phyloP scores from a whole-genome alignment of 2,329 filamentous ascomycete species.

The Colletotrichum australisinense region DNA sequence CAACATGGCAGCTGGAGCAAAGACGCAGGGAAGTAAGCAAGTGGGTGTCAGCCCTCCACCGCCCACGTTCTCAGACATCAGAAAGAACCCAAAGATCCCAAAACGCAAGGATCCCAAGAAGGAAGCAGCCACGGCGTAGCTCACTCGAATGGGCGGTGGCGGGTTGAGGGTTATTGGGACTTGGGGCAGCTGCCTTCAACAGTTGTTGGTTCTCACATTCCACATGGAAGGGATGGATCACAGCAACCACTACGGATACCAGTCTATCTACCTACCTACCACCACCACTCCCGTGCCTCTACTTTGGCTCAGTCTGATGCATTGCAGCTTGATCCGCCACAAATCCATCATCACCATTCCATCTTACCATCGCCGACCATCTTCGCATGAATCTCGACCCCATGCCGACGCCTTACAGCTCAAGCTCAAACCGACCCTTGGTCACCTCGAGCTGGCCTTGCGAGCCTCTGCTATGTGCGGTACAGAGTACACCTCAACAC shows the following conservation, averaged over 20 bases:
- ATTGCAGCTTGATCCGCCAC: not conserved
- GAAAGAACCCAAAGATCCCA: not conserved
- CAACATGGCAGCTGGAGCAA: not conserved
- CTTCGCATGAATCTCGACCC: conserved; percentile 4
- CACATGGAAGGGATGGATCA: not conserved
- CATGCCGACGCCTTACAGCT: conserved; percentile 3
- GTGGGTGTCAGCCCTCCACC: not conserved
- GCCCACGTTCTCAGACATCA: not conserved
- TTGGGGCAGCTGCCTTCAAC: not conserved
- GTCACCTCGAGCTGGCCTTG: conserved; percentile 14
- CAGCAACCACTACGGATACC: no score
- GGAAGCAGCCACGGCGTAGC: not conserved
- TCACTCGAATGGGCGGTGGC: not conserved
- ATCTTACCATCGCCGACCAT: conserved; percentile 2
- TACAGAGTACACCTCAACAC: not conserved
- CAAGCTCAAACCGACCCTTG: conserved; percentile 2
- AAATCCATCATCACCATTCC: not conserved
- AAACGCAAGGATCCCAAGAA: not conserved
- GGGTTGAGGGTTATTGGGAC: not conserved
- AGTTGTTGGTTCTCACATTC: not conserved
- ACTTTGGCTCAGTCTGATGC: conserved; percentile 8
- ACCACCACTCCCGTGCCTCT: not conserved
- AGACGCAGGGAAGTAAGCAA: not conserved
- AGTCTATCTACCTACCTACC: no score
- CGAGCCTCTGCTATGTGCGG: conserved; percentile 26